These are phyloP conservation scores for Jamesozyma piceae DNA, from an alignment of 805 yeast genomes.

Conservation along the genomic window DNA sequence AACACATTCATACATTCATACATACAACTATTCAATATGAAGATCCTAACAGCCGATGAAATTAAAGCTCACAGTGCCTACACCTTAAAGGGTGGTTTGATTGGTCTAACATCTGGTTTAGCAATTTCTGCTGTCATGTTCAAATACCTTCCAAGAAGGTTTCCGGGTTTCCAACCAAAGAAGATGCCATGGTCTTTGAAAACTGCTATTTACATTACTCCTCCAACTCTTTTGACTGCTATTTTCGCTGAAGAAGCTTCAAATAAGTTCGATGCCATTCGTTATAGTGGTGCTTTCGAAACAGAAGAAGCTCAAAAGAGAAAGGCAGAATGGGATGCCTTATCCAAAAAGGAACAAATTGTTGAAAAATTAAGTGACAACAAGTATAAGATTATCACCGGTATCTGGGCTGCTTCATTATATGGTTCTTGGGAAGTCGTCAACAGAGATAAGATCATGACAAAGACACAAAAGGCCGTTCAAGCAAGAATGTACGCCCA, in stretches of 20 bases:
- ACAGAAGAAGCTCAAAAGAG: conserved; percentile 37
- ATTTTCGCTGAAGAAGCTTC: conserved; percentile 68
- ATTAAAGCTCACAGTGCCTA: conserved; percentile 53
- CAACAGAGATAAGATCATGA: conserved; percentile 65
- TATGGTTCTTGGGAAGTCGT: conserved; percentile 71
- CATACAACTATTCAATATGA: conserved; percentile 37
- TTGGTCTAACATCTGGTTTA: conserved; percentile 52
- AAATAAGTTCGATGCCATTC: conserved; percentile 49
- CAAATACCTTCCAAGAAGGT: conserved; percentile 40
- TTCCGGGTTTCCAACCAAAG: conserved; percentile 35
- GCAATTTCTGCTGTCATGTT: conserved; percentile 46
- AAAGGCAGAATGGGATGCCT: conserved; percentile 41
- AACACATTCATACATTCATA: not conserved
- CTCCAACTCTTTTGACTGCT: conserved; percentile 53
- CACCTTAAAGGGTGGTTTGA: conserved; percentile 49
- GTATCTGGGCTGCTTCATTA: conserved; percentile 72
- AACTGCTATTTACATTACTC: conserved; percentile 59
- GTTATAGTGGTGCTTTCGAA: conserved; percentile 41
- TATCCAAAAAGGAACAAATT: conserved; percentile 41
- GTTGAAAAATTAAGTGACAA: conserved; percentile 42
- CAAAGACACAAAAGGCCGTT: conserved; percentile 69
- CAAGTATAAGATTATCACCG: conserved; percentile 60
- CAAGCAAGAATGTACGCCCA: conserved; percentile 91
- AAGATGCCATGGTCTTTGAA: conserved; percentile 46
- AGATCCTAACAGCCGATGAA: conserved; percentile 58